A percentile compares a stretch with the other conserved stretches of the same genome.
These are phyloP conservation scores for Nakazawaea ambrosiae DNA, from an alignment of 805 yeast genomes.

Conservation along the genomic window DNA sequence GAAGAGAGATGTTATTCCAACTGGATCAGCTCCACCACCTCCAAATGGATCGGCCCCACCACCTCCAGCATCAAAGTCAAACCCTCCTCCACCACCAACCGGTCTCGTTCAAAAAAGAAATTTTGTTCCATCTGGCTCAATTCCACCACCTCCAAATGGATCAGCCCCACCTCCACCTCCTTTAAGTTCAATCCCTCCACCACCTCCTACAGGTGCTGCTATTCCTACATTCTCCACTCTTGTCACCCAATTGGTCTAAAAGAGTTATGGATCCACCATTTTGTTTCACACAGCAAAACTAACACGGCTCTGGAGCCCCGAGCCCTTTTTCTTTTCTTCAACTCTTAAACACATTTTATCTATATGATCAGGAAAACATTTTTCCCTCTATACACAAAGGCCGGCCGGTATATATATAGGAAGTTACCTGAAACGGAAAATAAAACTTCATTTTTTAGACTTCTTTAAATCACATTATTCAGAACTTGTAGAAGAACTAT, in stretches of 20 bases:
- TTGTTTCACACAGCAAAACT: no score
- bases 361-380: no score
- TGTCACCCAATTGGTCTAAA: background rate
- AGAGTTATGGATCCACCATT: background rate
- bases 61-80: background rate
- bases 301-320: no score
- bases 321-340: no score
- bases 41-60: conserved; percentile 1
- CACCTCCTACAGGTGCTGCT: background rate
- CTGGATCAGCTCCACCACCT: conserved; percentile 1
- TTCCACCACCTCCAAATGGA: background rate
- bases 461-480: no score
- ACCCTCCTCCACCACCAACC: background rate
- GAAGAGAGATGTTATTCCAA: background rate
- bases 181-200: no score
- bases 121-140: background rate
- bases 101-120: background rate
- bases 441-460: no score
- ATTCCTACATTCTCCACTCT: background rate
- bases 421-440: no score
- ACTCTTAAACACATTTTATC: no score
- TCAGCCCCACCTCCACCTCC: background rate
- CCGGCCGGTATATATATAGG: no score
- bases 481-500: no score
- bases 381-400: no score